Percentiles rank a stretch among this genome's conserved stretches.
Conservation (phyloP, 176 grass and related monocot genomes). For the Ensete glaucum region DNA sequence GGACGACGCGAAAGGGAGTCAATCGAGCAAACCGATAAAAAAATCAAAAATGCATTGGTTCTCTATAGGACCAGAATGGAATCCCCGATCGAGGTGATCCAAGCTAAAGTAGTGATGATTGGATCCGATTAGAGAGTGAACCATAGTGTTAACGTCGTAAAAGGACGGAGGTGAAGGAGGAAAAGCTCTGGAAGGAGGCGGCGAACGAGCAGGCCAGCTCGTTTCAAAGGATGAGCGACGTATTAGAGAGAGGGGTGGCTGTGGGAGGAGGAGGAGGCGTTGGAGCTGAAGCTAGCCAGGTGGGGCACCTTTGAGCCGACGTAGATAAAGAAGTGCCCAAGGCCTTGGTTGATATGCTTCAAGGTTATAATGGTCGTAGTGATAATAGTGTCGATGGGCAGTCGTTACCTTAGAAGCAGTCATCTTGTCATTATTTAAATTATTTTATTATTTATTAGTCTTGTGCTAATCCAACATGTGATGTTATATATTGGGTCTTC, state of each 20-base stretch:
- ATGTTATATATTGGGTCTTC: no score
- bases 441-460: no score
- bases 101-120: not conserved
- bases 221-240: no score
- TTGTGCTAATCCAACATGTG: no score
- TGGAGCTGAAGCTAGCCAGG: no score
- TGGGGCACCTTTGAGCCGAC: no score
- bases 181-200: slow-evolving; percentile 50
- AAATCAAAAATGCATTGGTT: no score
- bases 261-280: no score
- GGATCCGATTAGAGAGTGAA: not conserved
- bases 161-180: slow-evolving; percentile 43
- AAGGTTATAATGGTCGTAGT: slow-evolving; percentile 3
- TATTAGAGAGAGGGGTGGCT: no score
- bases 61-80: not conserved
- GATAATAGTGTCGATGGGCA: not conserved
- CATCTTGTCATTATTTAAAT: no score
- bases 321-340: slow-evolving; percentile 25
- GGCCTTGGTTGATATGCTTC: slow-evolving; percentile 31
- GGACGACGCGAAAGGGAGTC: no score
- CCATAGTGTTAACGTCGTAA: not conserved
- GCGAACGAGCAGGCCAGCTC: slow-evolving; percentile 15
- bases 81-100: not conserved
- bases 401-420: slow-evolving; percentile 34
- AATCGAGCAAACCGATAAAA: no score